phyloP scores from a whole-genome alignment of 768 basidiomycete species.

The Guyanaporus albipodus region DNA sequence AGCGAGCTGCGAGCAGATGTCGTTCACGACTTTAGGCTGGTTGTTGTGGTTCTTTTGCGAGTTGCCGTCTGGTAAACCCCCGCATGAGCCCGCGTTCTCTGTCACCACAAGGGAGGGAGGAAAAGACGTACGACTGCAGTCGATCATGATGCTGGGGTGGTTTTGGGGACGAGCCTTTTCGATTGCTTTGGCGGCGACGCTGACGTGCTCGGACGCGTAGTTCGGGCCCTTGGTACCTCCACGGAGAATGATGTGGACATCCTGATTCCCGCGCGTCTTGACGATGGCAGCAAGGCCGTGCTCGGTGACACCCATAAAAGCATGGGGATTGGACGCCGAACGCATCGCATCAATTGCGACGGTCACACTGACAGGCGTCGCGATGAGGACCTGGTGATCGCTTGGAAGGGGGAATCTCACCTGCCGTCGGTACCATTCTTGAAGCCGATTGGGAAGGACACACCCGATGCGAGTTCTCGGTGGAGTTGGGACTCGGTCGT shows the following conservation, averaged over 20 bases:
- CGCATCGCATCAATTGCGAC: conserved; percentile 98
- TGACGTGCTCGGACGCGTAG: conserved; percentile 70
- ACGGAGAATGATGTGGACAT: conserved; percentile 94
- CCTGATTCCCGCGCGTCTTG: conserved; percentile 77
- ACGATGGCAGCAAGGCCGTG: conserved; percentile 93
- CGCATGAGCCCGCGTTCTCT: not conserved
- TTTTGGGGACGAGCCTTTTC: conserved; percentile 53
- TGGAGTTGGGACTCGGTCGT: conserved; percentile 98
- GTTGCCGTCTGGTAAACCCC: conserved; percentile 80
- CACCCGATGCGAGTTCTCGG: conserved; percentile 91
- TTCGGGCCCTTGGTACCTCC: conserved; percentile 93
- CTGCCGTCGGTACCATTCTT: conserved; percentile 99
- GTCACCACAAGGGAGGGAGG: not conserved
- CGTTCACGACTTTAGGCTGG: conserved; percentile 75
- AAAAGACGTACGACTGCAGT: conserved; percentile 68
- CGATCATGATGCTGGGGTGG: conserved; percentile 79
- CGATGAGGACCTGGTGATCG: conserved; percentile 1
- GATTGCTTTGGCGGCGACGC: conserved; percentile 57
- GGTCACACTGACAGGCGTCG: conserved; percentile 45
- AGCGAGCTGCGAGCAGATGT: conserved; percentile 69
- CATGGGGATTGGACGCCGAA: conserved; percentile 86
- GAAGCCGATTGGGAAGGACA: conserved; percentile 98
- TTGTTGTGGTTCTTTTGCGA: conserved; percentile 93
- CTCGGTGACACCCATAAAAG: conserved; percentile 92
- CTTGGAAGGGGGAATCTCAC: conserved; percentile 27